Conservation (phyloP, 1,284 basidiomycete genomes). For the Chalciporus piperatoides region DNA sequence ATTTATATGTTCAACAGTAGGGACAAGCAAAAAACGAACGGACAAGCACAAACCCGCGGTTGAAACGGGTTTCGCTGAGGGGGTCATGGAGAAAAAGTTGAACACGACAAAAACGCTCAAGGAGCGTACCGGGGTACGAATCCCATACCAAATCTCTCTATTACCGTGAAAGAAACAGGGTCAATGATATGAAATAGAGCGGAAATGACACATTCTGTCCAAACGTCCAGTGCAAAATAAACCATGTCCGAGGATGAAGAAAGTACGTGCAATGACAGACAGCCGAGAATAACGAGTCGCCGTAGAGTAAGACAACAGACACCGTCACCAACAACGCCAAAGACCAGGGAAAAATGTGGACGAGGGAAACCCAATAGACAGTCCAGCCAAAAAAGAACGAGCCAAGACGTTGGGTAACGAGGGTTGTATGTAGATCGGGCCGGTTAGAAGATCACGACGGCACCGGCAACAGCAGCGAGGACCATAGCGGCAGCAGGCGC, state of each 20-base stretch:
- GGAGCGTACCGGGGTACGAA: not conserved
- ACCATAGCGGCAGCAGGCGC: constrained; percentile 37
- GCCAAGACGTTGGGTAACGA: not conserved
- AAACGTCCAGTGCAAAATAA: constrained; percentile 14
- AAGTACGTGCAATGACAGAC: constrained; percentile 11
- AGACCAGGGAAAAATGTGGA: constrained; percentile 19
- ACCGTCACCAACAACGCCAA: constrained; percentile 1
- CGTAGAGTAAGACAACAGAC: constrained; percentile 18
- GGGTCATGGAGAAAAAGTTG: not conserved
- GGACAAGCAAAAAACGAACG: constrained; percentile 5
- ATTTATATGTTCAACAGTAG: not conserved
- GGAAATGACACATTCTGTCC: constrained; percentile 12
- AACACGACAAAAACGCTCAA: constrained; percentile 2
- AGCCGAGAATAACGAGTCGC: not conserved
- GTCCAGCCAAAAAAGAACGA: not conserved
- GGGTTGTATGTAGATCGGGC: not conserved
- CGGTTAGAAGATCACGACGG: constrained; percentile 39
- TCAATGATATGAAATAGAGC: constrained; percentile 3
- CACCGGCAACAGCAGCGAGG: constrained; percentile 43
- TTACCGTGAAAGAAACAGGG: not conserved
- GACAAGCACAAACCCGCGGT: not conserved
- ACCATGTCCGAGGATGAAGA: constrained; percentile 11
- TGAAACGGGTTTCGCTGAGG: not conserved
- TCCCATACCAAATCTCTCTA: not conserved
- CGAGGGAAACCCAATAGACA: constrained; percentile 1